phyloP scores from a whole-genome alignment of 2,329 filamentous ascomycete genomes.

The Plectosphaerella cucumerina region DNA sequence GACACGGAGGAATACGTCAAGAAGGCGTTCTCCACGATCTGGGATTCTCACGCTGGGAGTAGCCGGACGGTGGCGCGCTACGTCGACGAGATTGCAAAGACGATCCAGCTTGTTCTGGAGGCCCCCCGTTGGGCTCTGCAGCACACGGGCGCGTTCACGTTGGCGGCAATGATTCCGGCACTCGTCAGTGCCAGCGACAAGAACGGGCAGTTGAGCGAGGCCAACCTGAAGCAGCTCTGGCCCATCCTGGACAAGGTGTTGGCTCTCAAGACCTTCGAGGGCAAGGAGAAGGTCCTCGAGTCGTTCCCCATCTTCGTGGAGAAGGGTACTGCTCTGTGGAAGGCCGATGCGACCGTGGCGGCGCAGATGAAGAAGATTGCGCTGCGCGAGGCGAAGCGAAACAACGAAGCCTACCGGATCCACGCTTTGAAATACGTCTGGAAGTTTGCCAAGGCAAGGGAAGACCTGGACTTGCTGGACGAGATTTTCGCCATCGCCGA shows the following conservation, averaged over 20 bases:
- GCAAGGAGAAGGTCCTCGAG: conserved; percentile 80
- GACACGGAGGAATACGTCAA: conserved; percentile 77
- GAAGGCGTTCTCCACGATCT: conserved; percentile 78
- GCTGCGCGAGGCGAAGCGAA: conserved; percentile 83
- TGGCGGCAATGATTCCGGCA: conserved; percentile 68
- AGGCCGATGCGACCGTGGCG: conserved; percentile 45
- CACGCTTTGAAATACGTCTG: conserved; percentile 71
- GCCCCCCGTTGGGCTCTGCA: conserved; percentile 87
- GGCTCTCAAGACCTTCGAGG: conserved; percentile 84
- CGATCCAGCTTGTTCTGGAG: conserved; percentile 66
- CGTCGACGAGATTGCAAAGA: conserved; percentile 70
- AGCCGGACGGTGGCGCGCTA: conserved; percentile 78
- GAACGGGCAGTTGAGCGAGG: conserved; percentile 54
- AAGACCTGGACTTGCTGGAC: conserved; percentile 65
- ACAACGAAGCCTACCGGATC: conserved; percentile 79
- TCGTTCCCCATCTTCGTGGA: conserved; percentile 76
- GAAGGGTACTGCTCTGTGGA: conserved; percentile 56
- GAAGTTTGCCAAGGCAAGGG: conserved; percentile 62
- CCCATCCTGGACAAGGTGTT: conserved; percentile 77
- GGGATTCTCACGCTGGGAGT: conserved; percentile 87
- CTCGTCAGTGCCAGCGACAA: conserved; percentile 56
- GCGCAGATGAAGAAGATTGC: conserved; percentile 74
- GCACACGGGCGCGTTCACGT: conserved; percentile 77
- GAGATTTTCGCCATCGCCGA: conserved; percentile 62
- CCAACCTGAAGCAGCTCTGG: conserved; percentile 67